Conservation (phyloP, 2,329 filamentous ascomycete genomes). For the Rhynchosporium secalis region DNA sequence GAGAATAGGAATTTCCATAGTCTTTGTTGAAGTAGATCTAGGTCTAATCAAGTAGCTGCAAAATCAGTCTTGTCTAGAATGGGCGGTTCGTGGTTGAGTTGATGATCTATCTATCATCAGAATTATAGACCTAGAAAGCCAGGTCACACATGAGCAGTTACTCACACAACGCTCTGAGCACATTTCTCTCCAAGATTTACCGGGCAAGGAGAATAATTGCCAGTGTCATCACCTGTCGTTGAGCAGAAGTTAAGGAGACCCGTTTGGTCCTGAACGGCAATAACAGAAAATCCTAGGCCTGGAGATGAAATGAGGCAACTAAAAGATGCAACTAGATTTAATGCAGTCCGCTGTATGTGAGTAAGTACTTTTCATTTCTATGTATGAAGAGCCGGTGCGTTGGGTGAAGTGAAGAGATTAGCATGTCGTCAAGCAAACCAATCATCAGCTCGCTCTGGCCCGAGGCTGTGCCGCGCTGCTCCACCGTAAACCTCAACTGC, state of each 20-base stretch:
- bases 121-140: too few species aligned
- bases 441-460: constrained; percentile 10
- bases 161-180: too few species aligned
- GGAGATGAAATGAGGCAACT: neutral
- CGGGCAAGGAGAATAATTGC: neutral
- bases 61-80: too few species aligned
- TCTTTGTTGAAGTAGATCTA: neutral
- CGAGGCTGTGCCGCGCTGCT: neutral
- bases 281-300: neutral
- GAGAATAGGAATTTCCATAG: constrained; percentile 8
- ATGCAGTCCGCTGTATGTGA: neutral
- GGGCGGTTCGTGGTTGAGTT: too few species aligned
- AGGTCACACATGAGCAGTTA: too few species aligned
- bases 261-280: neutral
- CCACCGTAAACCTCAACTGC: neutral
- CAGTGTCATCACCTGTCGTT: neutral
- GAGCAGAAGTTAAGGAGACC: neutral
- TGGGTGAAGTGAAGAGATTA: constrained; percentile 11
- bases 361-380: too few species aligned
- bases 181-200: too few species aligned
- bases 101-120: too few species aligned
- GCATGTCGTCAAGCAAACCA: constrained; percentile 10
- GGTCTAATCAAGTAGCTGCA: too few species aligned
- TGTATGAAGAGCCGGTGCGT: neutral
- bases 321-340: neutral